A percentile compares a stretch with the other conserved stretches of the same genome.
phyloP scores from a whole-genome alignment of 2,329 filamentous ascomycete species.

The Penicillium brasilianum region DNA sequence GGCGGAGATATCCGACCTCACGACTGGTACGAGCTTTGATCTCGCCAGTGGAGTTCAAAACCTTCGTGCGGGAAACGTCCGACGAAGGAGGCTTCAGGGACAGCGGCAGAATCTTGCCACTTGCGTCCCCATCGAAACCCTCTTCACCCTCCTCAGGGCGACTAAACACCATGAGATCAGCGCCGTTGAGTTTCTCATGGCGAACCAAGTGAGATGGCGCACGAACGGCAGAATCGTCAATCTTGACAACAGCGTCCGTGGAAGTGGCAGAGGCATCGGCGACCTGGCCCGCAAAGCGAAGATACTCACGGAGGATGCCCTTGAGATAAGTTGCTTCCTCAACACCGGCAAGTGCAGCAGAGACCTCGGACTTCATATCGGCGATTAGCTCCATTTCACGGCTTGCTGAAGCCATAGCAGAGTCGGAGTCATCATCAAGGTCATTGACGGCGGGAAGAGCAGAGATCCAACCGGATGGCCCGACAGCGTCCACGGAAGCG shows the following conservation, averaged over 20 bases:
- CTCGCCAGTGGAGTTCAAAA: conserved; percentile 70
- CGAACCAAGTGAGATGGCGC: conserved; percentile 36
- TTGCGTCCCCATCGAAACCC: conserved; percentile 38
- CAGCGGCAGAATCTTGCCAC: conserved; percentile 66
- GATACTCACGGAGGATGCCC: conserved; percentile 53
- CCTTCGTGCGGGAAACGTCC: conserved; percentile 51
- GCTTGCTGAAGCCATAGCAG: conserved; percentile 29
- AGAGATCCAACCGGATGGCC: conserved; percentile 54
- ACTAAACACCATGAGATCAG: conserved; percentile 42
- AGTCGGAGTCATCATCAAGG: conserved; percentile 27
- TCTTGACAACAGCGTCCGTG: conserved; percentile 14
- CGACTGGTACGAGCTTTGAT: conserved; percentile 69
- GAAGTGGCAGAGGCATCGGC: conserved; percentile 22
- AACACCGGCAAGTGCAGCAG: conserved; percentile 53
- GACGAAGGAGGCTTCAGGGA: conserved; percentile 67
- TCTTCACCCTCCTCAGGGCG: conserved; percentile 36
- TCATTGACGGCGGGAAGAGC: conserved; percentile 42
- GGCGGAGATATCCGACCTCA: conserved; percentile 77
- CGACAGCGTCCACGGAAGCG: conserved; percentile 53
- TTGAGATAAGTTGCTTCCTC: conserved; percentile 55
- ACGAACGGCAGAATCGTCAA: conserved; percentile 20
- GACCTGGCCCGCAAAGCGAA: conserved; percentile 47
- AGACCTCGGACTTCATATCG: conserved; percentile 55
- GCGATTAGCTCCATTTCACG: conserved; percentile 52
- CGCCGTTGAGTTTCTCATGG: conserved; percentile 47